Evolutionary conservation across 2,329 filamentous ascomycete species (phyloP).

Genomic region (Blastomyces silverae): DNA sequence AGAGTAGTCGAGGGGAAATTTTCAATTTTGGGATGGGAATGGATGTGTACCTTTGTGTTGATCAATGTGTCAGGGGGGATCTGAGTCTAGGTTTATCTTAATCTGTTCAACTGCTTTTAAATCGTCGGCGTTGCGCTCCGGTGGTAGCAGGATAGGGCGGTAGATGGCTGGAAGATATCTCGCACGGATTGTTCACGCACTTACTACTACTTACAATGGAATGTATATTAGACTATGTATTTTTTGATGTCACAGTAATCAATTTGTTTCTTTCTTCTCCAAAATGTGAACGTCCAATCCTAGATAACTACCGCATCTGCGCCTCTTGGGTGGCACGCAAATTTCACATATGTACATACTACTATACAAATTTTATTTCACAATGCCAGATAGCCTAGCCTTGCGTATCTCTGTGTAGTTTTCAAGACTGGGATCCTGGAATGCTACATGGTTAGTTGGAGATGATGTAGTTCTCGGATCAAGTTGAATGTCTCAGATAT

Average conservation of each 20-base stretch:
- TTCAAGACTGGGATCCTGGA: neutral
- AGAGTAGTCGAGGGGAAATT: slow-evolving; percentile 16
- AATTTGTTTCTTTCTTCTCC: neutral
- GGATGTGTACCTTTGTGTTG: neutral
- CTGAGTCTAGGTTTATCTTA: neutral
- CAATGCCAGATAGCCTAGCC: neutral
- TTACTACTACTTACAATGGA: neutral
- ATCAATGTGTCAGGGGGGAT: neutral
- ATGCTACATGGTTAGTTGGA: neutral
- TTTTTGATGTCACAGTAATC: slow-evolving; percentile 5
- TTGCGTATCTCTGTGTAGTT: neutral
- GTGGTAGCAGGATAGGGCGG: neutral
- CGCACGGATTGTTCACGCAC: neutral
- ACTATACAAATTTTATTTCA: neutral
- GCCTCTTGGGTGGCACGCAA: neutral
- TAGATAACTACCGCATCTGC: neutral
- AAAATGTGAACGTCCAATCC: neutral
- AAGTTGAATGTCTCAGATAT: neutral
- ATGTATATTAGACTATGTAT: slow-evolving; percentile 9
- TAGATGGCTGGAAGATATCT: neutral
- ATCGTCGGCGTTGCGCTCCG: neutral
- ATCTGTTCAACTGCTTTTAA: neutral
- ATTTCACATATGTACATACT: neutral
- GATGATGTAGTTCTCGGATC: neutral
- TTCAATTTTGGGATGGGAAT: neutral